Evolutionary conservation across 1,284 basidiomycete genomes (phyloP), one percentile per base, ranked within the genome.

Genomic region (Irpex sp.): DNA sequence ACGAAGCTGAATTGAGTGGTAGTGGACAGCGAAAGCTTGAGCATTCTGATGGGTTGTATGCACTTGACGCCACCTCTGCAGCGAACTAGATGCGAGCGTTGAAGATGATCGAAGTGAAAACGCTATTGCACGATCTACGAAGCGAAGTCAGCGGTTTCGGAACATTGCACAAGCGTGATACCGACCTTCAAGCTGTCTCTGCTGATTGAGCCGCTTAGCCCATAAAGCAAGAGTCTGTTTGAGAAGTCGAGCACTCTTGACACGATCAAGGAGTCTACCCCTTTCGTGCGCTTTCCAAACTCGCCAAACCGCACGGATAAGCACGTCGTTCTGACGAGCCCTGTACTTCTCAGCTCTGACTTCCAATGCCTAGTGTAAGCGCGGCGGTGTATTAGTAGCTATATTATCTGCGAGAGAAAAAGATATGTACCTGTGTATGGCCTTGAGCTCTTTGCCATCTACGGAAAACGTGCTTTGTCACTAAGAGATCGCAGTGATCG

Each of bases 211-310:
- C 33, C 77, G 79, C 60, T 72, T 72, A 65, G 75, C 79, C 92
- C 90, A 93, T 31, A 78, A 70, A 8, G 70, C 68, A 80, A 83
- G 87, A 1, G 78, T 76, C 55, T 75, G 72, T 67, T 79, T 81
- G 43, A 84, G 61, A 8, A 85, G 66, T 31, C 83, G 80, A 11
- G 77, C 66, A 4, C 77, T 74, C 63, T 79, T 81, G 33, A 88
- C 83, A 53, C 84, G 81, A 65, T 84, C 83, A 8, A 92, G 78
- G 21, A 87, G 79, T 59, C 76, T 77, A 17, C 88, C 88, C 15
- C 87, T 83, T 71, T 89, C 88, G 56, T 84, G 85, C 33, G 89
- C 87, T 68, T 84, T 86, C 90, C 92, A 92, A 17, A 92, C 84
- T 57, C 87, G 80, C 67, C 83, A 75, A 43, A 90, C 77, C 19